Base-by-base conservation (phyloP, 164 flowering plant genomes). In the Sextonia rubra region DNA sequence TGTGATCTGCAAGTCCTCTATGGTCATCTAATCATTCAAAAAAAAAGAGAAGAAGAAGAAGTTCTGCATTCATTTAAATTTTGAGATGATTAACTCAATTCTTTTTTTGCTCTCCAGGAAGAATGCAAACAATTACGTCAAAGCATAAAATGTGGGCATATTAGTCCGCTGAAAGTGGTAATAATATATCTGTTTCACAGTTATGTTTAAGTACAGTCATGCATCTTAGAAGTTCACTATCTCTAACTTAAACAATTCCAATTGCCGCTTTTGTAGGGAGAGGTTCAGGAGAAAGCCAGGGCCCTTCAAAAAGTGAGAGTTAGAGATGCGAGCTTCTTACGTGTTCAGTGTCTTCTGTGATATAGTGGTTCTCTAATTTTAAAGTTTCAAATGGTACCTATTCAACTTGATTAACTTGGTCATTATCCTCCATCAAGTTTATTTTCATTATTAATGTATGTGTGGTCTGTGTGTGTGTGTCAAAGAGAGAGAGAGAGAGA, bases 41-140 rank as follows among this genome's bases (percentile, higher is more conserved):
- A n/a, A n/a, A n/a, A n/a, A n/a, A n/a, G n/a, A n/a, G n/a, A 52
- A 52, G 14, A 15, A 48, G 12, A 17, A 52, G 4, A 15, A 0
- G 20, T 37, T 32, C 44, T 32, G 1, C 8, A 7, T 37, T 0
- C 44, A 37, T 37, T 37, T 37, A 37, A 5, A 37, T 20, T 15
- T 52, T 52, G n/a, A 18, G n/a, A 15, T 15, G 17, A 52, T 52
- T 18, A 20, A 52, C 58, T 5, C 44, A 37, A 62, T 12, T 15
- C n/a, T 64, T 27, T 20, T 64, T 52, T n/a, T n/a, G n/a, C n/a
- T 15, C 52, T 77, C 24, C 79, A 95, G 99, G 99, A 91, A 69
- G 99, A 95, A 77, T 93, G 98, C 85, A 93, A 84, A 78, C 87
- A 94, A 47, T 82, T 95, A 60, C 89, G 94, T 52, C 98, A 93